phyloP scores from a whole-genome alignment of 495 filamentous ascomycete genomes.

The Physcia stellaris region DNA sequence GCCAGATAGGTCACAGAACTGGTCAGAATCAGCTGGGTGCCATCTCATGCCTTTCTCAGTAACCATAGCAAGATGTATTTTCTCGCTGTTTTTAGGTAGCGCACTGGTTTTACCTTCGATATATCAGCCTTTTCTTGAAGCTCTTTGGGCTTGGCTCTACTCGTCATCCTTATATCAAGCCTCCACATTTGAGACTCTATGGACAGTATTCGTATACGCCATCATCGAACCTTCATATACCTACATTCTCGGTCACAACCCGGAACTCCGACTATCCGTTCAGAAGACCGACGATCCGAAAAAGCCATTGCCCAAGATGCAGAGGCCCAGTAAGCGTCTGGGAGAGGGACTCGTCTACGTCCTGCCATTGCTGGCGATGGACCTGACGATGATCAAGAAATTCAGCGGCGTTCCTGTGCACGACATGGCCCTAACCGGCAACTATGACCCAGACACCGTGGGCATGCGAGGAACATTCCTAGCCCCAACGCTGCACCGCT shows the following conservation, averaged over 20 bases:
- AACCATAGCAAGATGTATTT: no score
- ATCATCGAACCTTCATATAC: slow-evolving; percentile 17
- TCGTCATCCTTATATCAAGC: slow-evolving; percentile 12
- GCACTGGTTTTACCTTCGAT: slow-evolving; percentile 9
- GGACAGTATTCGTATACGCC: slow-evolving; percentile 20
- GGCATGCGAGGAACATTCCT: slow-evolving; percentile 16
- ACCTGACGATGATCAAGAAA: slow-evolving; percentile 24
- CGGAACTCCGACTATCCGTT: slow-evolving; percentile 13
- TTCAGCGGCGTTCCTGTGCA: slow-evolving; percentile 16
- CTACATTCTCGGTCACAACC: slow-evolving; percentile 13
- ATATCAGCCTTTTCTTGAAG: slow-evolving; percentile 14
- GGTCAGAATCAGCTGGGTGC: no score
- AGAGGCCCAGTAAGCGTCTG: slow-evolving; percentile 14
- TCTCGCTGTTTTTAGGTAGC: slow-evolving; percentile 3
- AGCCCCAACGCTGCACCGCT: slow-evolving; percentile 18
- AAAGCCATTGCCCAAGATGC: slow-evolving; percentile 14
- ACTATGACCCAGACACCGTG: slow-evolving; percentile 14
- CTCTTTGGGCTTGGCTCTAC: slow-evolving; percentile 11
- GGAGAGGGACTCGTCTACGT: slow-evolving; percentile 15
- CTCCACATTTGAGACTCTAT: slow-evolving; percentile 21
- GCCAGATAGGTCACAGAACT: no score
- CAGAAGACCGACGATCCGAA: slow-evolving; percentile 1
- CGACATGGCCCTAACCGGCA: slow-evolving; percentile 15
- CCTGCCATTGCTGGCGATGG: slow-evolving; percentile 16
- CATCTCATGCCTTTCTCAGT: no score